A percentile compares a stretch with the other conserved stretches of the same genome.
phyloP scores from a whole-genome alignment of 768 basidiomycete species.

The Suillus occidentalis region DNA sequence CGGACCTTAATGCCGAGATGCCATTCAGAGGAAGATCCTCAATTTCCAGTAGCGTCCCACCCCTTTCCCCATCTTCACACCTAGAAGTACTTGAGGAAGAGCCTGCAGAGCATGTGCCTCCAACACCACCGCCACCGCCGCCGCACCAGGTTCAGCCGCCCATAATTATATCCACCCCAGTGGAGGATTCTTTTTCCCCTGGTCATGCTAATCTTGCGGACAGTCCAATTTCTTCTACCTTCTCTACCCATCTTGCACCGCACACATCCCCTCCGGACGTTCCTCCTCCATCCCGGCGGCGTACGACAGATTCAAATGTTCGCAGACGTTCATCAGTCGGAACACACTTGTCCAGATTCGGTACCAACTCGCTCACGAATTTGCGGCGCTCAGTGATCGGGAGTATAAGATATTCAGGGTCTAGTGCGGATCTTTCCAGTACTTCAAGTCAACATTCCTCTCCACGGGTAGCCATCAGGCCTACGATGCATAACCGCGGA shows the following conservation, averaged over 20 bases:
- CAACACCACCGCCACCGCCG: conserved; percentile 17
- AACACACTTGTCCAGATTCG: conserved; percentile 25
- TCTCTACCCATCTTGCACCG: conserved; percentile 21
- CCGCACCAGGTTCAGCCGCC: conserved; percentile 5
- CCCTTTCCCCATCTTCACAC: conserved; percentile 23
- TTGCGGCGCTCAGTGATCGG: conserved; percentile 47
- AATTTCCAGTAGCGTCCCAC: conserved; percentile 20
- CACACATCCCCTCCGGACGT: conserved; percentile 15
- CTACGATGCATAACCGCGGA: conserved; percentile 59
- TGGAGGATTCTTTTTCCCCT: conserved; percentile 11
- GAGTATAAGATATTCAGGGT: conserved; percentile 23
- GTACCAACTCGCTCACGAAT: conserved; percentile 42
- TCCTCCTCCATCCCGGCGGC: conserved; percentile 12
- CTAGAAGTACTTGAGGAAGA: conserved; percentile 34
- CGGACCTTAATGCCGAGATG: conserved; percentile 18
- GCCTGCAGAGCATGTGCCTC: conserved; percentile 20
- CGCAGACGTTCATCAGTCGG: conserved; percentile 7
- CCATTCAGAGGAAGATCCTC: conserved; percentile 21
- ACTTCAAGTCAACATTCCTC: conserved; percentile 32
- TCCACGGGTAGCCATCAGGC: conserved; percentile 46
- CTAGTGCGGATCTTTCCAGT: conserved; percentile 35
- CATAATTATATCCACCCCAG: conserved; percentile 22
- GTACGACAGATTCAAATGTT: conserved; percentile 19
- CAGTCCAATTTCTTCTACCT: conserved; percentile 25
- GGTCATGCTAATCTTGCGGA: conserved; percentile 16